phyloP scores from a whole-genome alignment of 2,329 filamentous ascomycete species.

The Diplodia corticola region DNA sequence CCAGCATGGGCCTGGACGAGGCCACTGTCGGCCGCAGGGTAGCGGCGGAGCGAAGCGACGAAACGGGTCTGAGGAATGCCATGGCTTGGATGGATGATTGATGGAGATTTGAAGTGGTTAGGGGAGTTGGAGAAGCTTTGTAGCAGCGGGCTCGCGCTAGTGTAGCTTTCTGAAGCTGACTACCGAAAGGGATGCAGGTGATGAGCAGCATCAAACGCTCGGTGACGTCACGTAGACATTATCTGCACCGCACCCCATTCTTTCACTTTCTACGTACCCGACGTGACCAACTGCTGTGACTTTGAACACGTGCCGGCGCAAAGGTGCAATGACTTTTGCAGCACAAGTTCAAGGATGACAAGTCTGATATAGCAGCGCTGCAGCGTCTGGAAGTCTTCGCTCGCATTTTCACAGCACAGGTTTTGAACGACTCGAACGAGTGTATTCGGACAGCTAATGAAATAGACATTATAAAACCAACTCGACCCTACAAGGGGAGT shows the following conservation, averaged over 20 bases:
- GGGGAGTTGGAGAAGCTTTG: neutral
- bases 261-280: no score
- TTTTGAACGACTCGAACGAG: no score
- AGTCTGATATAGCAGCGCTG: no score
- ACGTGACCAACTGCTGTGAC: no score
- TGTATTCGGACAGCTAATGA: no score
- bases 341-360: no score
- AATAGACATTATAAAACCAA: neutral
- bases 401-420: no score
- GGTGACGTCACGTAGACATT: conserved; percentile 14
- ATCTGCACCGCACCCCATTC: neutral
- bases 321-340: no score
- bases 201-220: neutral
- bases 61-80: conserved; percentile 34
- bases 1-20: conserved; percentile 30
- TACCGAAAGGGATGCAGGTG: neutral
- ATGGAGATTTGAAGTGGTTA: neutral
- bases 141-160: conserved; percentile 2
- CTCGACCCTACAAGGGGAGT: neutral
- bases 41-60: conserved; percentile 31
- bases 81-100: conserved; percentile 26
- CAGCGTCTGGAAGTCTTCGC: no score
- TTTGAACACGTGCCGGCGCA: no score
- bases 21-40: conserved; percentile 25
- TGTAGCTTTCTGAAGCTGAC: neutral